Evolutionary conservation across 768 basidiomycete genomes (phyloP), one percentile per base, ranked within the genome.

Genomic region (Psilocybe sp.): DNA sequence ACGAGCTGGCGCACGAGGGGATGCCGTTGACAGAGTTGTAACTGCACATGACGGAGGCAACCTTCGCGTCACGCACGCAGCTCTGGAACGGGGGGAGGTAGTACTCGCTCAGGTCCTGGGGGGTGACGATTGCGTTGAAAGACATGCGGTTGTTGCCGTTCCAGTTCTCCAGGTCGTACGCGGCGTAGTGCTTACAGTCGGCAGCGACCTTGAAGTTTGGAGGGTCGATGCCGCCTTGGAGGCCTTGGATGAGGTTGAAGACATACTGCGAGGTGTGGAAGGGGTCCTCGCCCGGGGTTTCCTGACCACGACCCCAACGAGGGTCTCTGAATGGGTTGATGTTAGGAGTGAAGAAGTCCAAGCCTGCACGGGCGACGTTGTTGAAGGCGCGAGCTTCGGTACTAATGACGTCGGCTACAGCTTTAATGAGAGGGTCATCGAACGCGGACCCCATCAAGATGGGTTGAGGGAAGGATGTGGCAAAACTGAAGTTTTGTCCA

Each of bases 21-120:
- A 82, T 62, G 2, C 81, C 81, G 51, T 82, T 82, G 15, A 84
- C 78, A 9, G 80, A 74, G 52, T 82, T 84, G 59, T 82, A 84
- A 53, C 76, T 78, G 68, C 81, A 84, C 81, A 82, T 82, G 33
- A 81, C 68, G n/a, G 76, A 76, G 2, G 71, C 78, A 33, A 79
- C 81, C 56, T 79, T 78, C 9, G 80, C 81, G 53, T 84, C 82
- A 35, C 80, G 70, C n/a, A 80, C 80, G 57, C 81, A 82, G 43
- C 65, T 71, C 59, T 81, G 78, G 75, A 82, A 84, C 3, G 78
- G 62, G 0, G 75, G 79, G 5, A 77, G 65, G 61, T 81, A 82
- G 57, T 69, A 84, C 56, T 80, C 79, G 61, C 69, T 74, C 20
- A 84, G 62, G 50, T 84, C 82, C 50, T 82, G 82, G 6, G 67